These are phyloP conservation scores for Daldinia grandis DNA, from an alignment of 495 filamentous ascomycete genomes.

Conservation along the genomic window DNA sequence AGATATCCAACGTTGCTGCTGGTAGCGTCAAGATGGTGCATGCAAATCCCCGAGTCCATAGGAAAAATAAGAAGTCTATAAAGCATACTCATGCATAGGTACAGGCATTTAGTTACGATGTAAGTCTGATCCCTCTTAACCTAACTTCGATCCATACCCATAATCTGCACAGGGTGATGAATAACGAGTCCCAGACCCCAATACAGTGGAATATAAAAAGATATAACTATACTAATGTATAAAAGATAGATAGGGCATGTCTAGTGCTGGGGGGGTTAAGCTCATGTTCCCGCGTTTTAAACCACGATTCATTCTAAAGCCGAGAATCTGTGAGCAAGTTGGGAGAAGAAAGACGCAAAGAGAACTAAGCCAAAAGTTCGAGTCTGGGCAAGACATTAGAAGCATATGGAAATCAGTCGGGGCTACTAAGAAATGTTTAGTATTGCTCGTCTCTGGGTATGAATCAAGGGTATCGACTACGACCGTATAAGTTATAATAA, in stretches of 20 bases:
- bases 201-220: background rate
- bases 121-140: background rate
- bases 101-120: background rate
- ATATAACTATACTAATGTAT: background rate
- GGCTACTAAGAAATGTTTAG: background rate
- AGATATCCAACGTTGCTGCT: slow-evolving; percentile 32
- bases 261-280: background rate
- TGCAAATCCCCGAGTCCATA: slow-evolving; percentile 3
- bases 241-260: background rate
- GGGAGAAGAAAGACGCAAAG: background rate
- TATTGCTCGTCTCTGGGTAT: background rate
- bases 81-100: background rate
- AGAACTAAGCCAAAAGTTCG: background rate
- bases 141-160: background rate
- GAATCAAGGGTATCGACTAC: background rate
- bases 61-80: background rate
- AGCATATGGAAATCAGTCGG: background rate
- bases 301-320: background rate
- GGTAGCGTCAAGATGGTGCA: slow-evolving; percentile 27
- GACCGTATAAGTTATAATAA: background rate
- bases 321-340: background rate
- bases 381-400: background rate
- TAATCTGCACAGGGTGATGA: too few relatives aligned
- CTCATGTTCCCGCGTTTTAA: background rate
- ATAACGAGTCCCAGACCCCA: background rate